phyloP scores from a whole-genome alignment of 208 protist species.

The Zelonia costaricensis region DNA sequence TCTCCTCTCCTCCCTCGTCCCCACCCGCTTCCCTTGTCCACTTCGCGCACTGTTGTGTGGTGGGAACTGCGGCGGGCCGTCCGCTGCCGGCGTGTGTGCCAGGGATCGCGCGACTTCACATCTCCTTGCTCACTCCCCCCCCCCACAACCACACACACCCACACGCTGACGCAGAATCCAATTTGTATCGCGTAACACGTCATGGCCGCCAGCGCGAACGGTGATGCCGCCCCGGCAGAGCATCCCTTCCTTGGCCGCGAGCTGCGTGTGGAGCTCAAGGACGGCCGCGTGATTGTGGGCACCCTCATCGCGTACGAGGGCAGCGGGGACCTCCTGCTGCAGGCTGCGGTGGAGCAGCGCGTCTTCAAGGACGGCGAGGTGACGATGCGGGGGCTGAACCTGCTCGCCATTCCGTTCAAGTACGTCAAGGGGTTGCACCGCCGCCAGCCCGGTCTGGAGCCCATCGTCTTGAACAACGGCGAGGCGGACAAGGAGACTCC shows the following conservation, averaged over 20 bases:
- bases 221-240: constrained; percentile 9
- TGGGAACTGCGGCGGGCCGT: too few species aligned
- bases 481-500: constrained; percentile 13
- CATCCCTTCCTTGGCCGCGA: constrained; percentile 73
- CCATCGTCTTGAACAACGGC: constrained; percentile 25
- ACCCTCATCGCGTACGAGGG: constrained; percentile 75
- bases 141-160: not conserved
- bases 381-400: constrained; percentile 38
- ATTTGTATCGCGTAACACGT: not conserved
- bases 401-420: constrained; percentile 75
- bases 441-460: constrained; percentile 38
- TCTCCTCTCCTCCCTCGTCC: too few species aligned
- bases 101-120: too few species aligned
- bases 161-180: not conserved
- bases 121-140: not conserved
- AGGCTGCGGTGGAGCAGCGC: constrained; percentile 65
- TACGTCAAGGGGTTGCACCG: constrained; percentile 70
- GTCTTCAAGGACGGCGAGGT: constrained; percentile 67
- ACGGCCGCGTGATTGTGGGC: constrained; percentile 71
- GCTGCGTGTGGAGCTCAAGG: constrained; percentile 77
- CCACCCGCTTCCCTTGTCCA: too few species aligned
- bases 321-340: constrained; percentile 73
- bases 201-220: not conserved
- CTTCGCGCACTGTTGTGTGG: too few species aligned
- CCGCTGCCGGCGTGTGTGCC: too few species aligned